Conservation (phyloP, 345 rosid genomes). For the Alliaria petiolata region DNA sequence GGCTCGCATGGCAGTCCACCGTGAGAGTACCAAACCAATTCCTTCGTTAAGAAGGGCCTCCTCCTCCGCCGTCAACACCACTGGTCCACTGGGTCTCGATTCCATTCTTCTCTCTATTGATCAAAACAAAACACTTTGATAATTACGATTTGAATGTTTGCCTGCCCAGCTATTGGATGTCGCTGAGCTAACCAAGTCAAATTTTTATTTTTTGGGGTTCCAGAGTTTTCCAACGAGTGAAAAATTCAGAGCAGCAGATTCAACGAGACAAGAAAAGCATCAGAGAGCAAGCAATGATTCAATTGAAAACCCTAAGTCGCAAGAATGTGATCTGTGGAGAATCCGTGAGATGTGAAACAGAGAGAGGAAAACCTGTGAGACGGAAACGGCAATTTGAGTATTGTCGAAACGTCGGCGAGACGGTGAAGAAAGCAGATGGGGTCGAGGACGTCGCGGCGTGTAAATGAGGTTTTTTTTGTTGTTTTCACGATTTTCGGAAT, state of each 20-base stretch:
- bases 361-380: not conserved
- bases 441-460: not conserved
- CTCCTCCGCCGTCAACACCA: slow-evolving; percentile 17
- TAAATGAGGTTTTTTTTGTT: not conserved
- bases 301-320: not conserved
- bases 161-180: not conserved
- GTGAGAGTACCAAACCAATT: slow-evolving; percentile 45
- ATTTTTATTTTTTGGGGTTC: too few species aligned
- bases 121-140: not conserved
- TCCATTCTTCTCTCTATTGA: slow-evolving; percentile 16
- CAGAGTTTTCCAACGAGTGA: not conserved
- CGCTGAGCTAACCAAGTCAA: not conserved
- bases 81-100: not conserved
- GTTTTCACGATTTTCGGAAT: not conserved
- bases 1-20: slow-evolving; percentile 86
- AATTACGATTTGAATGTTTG: not conserved
- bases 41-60: slow-evolving; percentile 43
- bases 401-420: slow-evolving; percentile 10
- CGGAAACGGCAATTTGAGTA: not conserved
- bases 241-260: not conserved
- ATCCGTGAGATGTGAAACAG: not conserved
- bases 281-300: not conserved
- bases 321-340: not conserved
- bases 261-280: not conserved
- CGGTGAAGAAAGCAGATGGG: not conserved